Base-by-base conservation (phyloP, 192 early-diverging fungal genomes). In the Umbelopsis vinacea region DNA sequence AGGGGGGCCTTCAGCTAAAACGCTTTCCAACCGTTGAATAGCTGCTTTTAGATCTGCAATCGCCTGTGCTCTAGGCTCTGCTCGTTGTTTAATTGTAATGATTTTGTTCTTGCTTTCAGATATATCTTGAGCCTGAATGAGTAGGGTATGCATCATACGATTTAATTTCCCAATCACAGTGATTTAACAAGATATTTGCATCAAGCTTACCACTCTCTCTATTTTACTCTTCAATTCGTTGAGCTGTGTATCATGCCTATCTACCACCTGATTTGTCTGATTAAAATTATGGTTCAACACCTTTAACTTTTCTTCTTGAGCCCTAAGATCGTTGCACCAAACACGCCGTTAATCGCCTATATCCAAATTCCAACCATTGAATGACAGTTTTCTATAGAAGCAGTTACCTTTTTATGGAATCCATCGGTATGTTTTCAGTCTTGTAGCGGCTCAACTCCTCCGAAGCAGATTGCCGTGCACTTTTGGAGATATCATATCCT, bases 401-500 rank as follows among this genome's bases (percentile, higher is more conserved):
- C 29, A 29, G 1, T 29, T 63, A 63, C 57, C 33, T 63, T n/a
- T 63, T 63, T 3, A 37, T 5, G 5, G 57, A 9, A 63, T 63
- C 57, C 57, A 83, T 52, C 0, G 88, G 85, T 29, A 76, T 73
- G 9, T 76, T 69, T 29, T 82, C 81, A 21, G 74, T 67, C 52
- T 85, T 72, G 19, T 81, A 54, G 15, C 74, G 53, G 48, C 79
- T 76, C 22, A 71, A 22, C 5, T 35, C 15, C 15, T 48, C 57
- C 15, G 55, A 47, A 19, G 73, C 63, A 22, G 55, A 38, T 4
- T 60, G 33, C 24, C 52, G 37, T 52, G 33, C 45, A 24, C 38
- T 67, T 53, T 75, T 75, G 29, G 79, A 71, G 0, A 46, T 74
- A 63, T 89, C 79, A 68, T 85, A 86, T 48, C 23, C 71, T 0